Conservation (phyloP, 2,329 filamentous ascomycete genomes). For the Sclerotinia nivalis region DNA sequence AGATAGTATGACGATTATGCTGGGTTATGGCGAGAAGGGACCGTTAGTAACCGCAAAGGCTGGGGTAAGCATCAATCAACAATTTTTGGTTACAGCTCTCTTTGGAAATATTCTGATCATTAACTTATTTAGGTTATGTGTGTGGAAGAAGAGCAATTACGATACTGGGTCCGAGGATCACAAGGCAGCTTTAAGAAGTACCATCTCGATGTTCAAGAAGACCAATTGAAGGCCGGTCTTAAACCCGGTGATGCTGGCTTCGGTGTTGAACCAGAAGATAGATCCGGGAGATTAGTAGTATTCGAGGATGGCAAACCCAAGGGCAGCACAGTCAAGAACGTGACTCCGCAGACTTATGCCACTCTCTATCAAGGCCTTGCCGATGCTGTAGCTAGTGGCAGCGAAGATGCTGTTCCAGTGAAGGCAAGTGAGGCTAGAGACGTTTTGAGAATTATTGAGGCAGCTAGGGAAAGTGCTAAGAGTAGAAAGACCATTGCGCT, state of each 20-base stretch:
- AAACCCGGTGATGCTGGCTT: constrained; percentile 63
- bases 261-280: constrained; percentile 60
- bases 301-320: constrained; percentile 51
- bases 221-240: constrained; percentile 66
- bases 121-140: constrained; percentile 52
- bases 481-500: constrained; percentile 43
- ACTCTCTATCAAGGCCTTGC: constrained; percentile 63
- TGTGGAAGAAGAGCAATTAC: constrained; percentile 66
- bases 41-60: constrained; percentile 70
- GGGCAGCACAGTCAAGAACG: constrained; percentile 54
- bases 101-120: not conserved
- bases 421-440: constrained; percentile 53
- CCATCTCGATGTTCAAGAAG: constrained; percentile 72
- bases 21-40: constrained; percentile 61
- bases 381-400: constrained; percentile 49
- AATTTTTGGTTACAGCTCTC: not conserved
- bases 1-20: constrained; percentile 62
- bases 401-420: constrained; percentile 55
- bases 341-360: constrained; percentile 66
- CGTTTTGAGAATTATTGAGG: constrained; percentile 57
- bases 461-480: constrained; percentile 54
- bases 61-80: constrained; percentile 43
- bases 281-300: constrained; percentile 60
- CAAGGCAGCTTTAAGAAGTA: constrained; percentile 75
- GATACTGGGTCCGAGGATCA: constrained; percentile 76